Evolutionary conservation across 768 basidiomycete genomes (phyloP), one percentile per base, ranked within the genome.

Genomic region (Psilocybe cyanescens): DNA sequence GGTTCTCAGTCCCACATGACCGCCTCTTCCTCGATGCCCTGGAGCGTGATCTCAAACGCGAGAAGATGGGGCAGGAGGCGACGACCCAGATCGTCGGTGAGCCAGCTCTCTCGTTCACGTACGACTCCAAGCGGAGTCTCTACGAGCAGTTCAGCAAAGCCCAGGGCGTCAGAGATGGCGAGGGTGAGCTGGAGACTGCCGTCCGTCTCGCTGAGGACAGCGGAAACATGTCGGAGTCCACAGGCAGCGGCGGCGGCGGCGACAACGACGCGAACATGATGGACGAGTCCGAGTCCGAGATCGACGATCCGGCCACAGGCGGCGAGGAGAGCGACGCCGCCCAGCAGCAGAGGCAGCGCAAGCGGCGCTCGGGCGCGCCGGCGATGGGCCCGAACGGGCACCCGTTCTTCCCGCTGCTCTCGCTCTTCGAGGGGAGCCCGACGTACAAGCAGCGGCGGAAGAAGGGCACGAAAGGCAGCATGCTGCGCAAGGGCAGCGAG

Each of bases 1-100:
- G 94, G 94, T 97, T 94, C 78, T 96, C 95, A 5, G 96, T 98
- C 5, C 96, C 96, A 2, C 96, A 98, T 63, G 96, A 98, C 73
- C 90, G 95, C 35, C 89, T 98, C 58, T 98, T 97, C 82, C 87
- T 98, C 55, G 96, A 98, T 71, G 96, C 96, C 17, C 86, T 98
- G 51, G 96, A 98, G 74, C 90, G 96, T 51, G 96, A 98, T 73
- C 86, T 97, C 59, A 97, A 97, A 79, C 86, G 96, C 33, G 96
- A 97, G 75, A 97, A 95, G 76, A 90, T 91, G 81, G 92, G 92
- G 0, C 81, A 85, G 45, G 93, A 95, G 71, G 84, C 95, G 0
- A 97, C 96, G 2, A 97, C 95, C 2, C 71, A 79, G 41, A 75
- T 83, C 54, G 64, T 79, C 17, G 82, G 93, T 57, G 95, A 97